Evolutionary conservation across 2,329 filamentous ascomycete genomes (phyloP).

Genomic region (Claviceps sp.): DNA sequence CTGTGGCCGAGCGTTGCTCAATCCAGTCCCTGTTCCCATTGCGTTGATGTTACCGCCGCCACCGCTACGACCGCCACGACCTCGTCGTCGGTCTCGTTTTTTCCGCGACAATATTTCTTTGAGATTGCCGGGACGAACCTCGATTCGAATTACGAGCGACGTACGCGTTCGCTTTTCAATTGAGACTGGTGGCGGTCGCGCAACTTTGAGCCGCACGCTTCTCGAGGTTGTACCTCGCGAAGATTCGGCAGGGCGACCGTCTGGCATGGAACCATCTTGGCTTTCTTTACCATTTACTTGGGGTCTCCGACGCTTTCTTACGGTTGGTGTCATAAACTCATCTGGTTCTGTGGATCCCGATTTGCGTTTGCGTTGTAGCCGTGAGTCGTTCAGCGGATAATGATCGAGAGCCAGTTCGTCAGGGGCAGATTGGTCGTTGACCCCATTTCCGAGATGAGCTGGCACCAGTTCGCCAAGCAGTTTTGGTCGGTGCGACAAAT

Average conservation of each 20-base stretch:
- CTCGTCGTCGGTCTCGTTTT: conserved; percentile 19
- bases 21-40: background rate
- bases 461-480: conserved; percentile 26
- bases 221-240: conserved; percentile 30
- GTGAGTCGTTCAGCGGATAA: conserved; percentile 62
- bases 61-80: conserved; percentile 8
- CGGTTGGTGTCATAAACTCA: conserved; percentile 34
- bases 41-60: conserved; percentile 10
- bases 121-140: conserved; percentile 23
- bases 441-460: conserved; percentile 26
- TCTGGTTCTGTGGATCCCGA: conserved; percentile 57
- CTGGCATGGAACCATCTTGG: conserved; percentile 22
- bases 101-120: conserved; percentile 24
- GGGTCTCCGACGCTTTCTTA: conserved; percentile 41
- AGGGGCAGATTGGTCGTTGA: conserved; percentile 52
- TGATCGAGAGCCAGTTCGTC: conserved; percentile 59
- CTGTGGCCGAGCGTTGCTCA: conserved; percentile 7
- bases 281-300: conserved; percentile 28
- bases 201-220: conserved; percentile 41
- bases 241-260: conserved; percentile 14
- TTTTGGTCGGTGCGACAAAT: conserved; percentile 14
- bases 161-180: conserved; percentile 25
- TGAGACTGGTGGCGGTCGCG: conserved; percentile 27
- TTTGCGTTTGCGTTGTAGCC: conserved; percentile 72
- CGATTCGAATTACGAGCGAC: conserved; percentile 22